A percentile compares a stretch with the other conserved stretches of the same genome.
These are phyloP conservation scores for Starmerella geochares DNA, from an alignment of 805 yeast genomes.

Conservation along the genomic window DNA sequence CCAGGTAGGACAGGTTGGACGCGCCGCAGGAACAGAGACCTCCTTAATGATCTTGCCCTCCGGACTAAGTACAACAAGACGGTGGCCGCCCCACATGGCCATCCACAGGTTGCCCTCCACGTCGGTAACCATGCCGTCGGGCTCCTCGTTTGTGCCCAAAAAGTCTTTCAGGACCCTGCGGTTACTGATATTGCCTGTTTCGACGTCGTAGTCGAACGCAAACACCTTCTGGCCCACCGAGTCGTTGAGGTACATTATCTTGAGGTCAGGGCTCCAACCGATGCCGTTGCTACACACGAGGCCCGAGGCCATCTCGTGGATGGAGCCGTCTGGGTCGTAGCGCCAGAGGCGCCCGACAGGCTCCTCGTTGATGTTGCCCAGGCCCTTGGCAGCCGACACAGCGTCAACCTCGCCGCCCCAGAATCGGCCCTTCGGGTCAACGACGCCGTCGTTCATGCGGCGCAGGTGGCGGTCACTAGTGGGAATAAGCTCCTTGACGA, in stretches of 20 bases:
- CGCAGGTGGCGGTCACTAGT: slow-evolving; percentile 25
- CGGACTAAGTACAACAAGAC: slow-evolving; percentile 26
- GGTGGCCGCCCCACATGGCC: slow-evolving; percentile 26
- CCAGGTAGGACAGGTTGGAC: slow-evolving; percentile 33
- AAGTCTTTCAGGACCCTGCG: slow-evolving; percentile 24
- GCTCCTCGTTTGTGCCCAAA: slow-evolving; percentile 25
- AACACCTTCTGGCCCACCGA: slow-evolving; percentile 41
- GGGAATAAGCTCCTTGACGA: slow-evolving; percentile 30
- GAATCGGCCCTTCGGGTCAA: slow-evolving; percentile 64
- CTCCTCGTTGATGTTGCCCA: slow-evolving; percentile 25
- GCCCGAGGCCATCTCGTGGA: slow-evolving; percentile 28
- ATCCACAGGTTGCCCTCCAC: slow-evolving; percentile 28
- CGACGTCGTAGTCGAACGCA: slow-evolving; percentile 37
- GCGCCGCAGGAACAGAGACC: slow-evolving; percentile 23
- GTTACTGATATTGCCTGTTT: slow-evolving; percentile 33
- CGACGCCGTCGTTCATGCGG: slow-evolving; percentile 71
- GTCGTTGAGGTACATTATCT: slow-evolving; percentile 44
- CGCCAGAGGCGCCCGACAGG: slow-evolving; percentile 33
- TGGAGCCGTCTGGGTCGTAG: slow-evolving; percentile 31
- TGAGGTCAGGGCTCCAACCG: slow-evolving; percentile 41
- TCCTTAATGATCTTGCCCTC: slow-evolving; percentile 27
- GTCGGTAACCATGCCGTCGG: slow-evolving; percentile 27
- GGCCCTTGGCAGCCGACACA: slow-evolving; percentile 27
- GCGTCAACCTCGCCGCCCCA: slow-evolving; percentile 41
- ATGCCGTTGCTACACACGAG: slow-evolving; percentile 48